These are phyloP conservation scores for Colletotrichum tofieldiae DNA, from an alignment of 2,329 filamentous ascomycete species.

Conservation along the genomic window DNA sequence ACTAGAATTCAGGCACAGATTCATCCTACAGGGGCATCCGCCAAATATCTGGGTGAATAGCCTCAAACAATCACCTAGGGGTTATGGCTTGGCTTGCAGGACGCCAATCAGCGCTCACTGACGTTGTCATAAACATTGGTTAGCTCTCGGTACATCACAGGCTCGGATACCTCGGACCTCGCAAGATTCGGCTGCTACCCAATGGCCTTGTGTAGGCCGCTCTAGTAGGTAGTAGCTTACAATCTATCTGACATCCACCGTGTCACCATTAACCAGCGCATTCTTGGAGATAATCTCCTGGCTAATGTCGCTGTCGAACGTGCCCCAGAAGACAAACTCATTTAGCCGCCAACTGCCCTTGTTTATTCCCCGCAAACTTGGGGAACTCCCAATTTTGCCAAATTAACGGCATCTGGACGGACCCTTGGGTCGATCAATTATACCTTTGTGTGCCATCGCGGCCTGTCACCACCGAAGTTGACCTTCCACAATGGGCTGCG, in stretches of 20 bases:
- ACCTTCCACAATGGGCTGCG: not conserved
- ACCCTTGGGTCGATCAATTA: not conserved
- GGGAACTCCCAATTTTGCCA: not conserved
- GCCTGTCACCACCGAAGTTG: not conserved
- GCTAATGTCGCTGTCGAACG: slow-evolving; percentile 11
- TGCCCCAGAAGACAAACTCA: not conserved
- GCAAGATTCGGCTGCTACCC: slow-evolving; percentile 17
- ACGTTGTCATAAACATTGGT: slow-evolving; percentile 6
- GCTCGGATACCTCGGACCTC: slow-evolving; percentile 28
- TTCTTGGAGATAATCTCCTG: not conserved
- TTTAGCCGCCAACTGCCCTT: slow-evolving; percentile 12
- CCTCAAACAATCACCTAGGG: not conserved
- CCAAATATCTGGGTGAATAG: not conserved
- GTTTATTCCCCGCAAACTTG: slow-evolving; percentile 11
- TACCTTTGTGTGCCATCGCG: not conserved
- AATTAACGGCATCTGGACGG: not conserved
- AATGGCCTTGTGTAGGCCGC: slow-evolving; percentile 19
- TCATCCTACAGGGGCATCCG: not conserved
- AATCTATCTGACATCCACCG: slow-evolving; percentile 29
- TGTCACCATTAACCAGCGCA: not conserved
- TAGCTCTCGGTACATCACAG: not conserved
- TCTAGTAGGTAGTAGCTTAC: not conserved
- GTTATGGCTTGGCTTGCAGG: not conserved
- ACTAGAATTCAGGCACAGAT: not conserved
- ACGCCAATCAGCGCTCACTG: not conserved